These are phyloP conservation scores for Gyromitra esculenta DNA, from an alignment of 2,329 filamentous ascomycete species.

Conservation along the genomic window DNA sequence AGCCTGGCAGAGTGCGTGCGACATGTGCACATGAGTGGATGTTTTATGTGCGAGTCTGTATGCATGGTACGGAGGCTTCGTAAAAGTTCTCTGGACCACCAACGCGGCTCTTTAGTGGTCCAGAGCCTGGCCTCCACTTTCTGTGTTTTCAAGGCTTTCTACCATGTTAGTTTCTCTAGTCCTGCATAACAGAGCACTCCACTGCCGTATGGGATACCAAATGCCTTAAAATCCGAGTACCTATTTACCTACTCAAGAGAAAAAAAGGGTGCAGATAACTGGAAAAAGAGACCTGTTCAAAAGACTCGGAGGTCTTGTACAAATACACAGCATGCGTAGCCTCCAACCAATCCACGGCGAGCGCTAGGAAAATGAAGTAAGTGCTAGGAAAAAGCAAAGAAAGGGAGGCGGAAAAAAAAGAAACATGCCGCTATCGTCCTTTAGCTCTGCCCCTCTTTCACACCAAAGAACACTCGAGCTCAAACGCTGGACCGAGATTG, in stretches of 20 bases:
- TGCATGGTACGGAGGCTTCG: conserved; percentile 13
- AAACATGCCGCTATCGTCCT: conserved; percentile 38
- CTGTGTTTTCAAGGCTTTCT: not conserved
- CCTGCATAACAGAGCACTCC: not conserved
- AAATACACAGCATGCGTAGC: conserved; percentile 35
- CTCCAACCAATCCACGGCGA: conserved; percentile 37
- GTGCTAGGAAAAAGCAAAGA: conserved; percentile 49
- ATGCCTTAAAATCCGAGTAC: conserved; percentile 24
- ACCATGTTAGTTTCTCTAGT: not conserved
- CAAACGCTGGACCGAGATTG: conserved; percentile 29
- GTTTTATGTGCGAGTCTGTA: conserved; percentile 48
- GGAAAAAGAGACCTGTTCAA: conserved; percentile 12
- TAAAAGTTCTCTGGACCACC: conserved; percentile 3
- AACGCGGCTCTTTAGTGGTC: not conserved
- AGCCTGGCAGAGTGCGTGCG: conserved; percentile 47
- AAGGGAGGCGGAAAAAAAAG: conserved; percentile 28
- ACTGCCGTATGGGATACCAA: conserved; percentile 2
- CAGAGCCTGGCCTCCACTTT: not conserved
- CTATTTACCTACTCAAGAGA: not conserved
- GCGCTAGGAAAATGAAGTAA: conserved; percentile 52
- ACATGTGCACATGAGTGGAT: conserved; percentile 45
- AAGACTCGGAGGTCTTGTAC: conserved; percentile 14
- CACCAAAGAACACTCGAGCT: conserved; percentile 26
- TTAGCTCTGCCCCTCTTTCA: conserved; percentile 52
- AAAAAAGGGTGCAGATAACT: conserved; percentile 4